Evolutionary conservation across 1,284 basidiomycete genomes (phyloP), one percentile per base, ranked within the genome.

Genomic region (Pseudozyma hubeiensis): DNA sequence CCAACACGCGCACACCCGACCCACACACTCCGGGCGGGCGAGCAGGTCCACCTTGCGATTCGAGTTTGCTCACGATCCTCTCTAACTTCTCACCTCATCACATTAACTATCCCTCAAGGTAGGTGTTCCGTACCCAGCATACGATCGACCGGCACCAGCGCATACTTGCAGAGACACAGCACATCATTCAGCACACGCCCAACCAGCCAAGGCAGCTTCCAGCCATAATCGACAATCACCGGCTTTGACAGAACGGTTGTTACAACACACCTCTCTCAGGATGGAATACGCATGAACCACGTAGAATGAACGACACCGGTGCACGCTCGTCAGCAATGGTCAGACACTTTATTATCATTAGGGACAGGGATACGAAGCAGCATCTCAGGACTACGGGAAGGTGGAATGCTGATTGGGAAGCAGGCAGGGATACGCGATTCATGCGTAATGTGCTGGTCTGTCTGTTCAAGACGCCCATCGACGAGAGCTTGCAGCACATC

Each of bases 101-200:
- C 61, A 68, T 69, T 66, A 69, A 74, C 58, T 62, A 74, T 69
- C 52, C 66, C 58, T 74, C 71, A 74, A 74, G 66, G 71, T 74
- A 74, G 62, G 71, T 74, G 43, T 33, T 39, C 66, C 30, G 35
- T 37, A 54, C 16, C 43, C 59, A 63, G 49, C 65, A 48, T 11
- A 49, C 14, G 45, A 31, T 29, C 56, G 35, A 48, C 30, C 24
- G 17, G 40, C 51, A 58, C 37, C 63, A 56, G 51, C 58, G 61
- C 29, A 14, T 35, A 34, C 31, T 37, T 40, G 45, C 41, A 58
- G 59, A 66, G 63, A 61, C 59, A 65, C 55, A 63, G 63, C 52
- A 71, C 55, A 48, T 8, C 34, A 30, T 10, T 31, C 45, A 46
- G 37, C 35, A n/a, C 37, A 4, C 34, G 16, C 3, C 10, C 9